phyloP scores from a whole-genome alignment of 116 monocot species.

The Posidonia oceanica region DNA sequence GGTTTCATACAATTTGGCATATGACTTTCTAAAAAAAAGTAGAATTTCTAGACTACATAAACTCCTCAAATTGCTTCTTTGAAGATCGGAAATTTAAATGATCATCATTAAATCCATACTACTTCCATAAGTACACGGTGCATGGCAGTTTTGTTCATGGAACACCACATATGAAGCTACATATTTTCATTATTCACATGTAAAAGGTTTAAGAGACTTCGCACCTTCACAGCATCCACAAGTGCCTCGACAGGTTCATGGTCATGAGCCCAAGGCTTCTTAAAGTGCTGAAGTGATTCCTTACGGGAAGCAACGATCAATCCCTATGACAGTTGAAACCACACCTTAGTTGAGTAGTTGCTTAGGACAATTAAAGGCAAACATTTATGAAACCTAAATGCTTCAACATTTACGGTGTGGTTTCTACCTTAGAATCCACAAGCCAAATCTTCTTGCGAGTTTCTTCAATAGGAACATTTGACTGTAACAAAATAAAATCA shows the following conservation, averaged over 20 bases:
- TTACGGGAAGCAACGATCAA: slow-evolving; percentile 70
- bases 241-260: slow-evolving; percentile 75
- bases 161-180: too few relatives aligned
- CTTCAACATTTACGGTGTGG: neutral
- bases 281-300: slow-evolving; percentile 83
- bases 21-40: neutral
- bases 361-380: too few relatives aligned
- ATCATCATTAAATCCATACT: too few relatives aligned
- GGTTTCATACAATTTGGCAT: too few relatives aligned
- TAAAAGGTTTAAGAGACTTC: slow-evolving; percentile 2
- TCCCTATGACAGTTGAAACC: slow-evolving; percentile 33
- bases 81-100: too few relatives aligned
- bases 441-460: slow-evolving; percentile 93
- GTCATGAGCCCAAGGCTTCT: slow-evolving; percentile 92
- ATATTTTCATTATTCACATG: neutral
- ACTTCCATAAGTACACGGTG: too few relatives aligned
- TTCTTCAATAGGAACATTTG: slow-evolving; percentile 66
- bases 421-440: slow-evolving; percentile 82
- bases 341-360: neutral
- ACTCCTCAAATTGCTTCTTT: too few relatives aligned
- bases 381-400: too few relatives aligned
- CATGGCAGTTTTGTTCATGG: too few relatives aligned
- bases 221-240: slow-evolving; percentile 80
- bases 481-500: slow-evolving; percentile 21
- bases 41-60: too few relatives aligned